Evolutionary conservation across 257 asterid genomes (phyloP), one percentile per base, ranked within the genome.

Genomic region (Solanum peruvianum): DNA sequence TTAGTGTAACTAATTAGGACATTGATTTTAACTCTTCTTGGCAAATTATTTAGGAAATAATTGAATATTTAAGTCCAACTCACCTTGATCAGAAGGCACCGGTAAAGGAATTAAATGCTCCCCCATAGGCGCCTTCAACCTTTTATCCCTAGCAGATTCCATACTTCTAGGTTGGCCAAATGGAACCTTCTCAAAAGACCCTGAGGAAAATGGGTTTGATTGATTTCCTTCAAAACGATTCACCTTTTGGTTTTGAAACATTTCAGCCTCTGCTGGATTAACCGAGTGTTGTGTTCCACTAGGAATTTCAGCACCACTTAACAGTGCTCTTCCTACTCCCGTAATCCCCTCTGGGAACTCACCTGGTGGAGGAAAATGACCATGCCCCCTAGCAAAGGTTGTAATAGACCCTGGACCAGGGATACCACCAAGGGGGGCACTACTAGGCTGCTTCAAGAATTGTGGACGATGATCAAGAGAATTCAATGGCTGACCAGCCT

Each of bases 51-150:
- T 13, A 15, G 52, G 44, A 84, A 71, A 66, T 83, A 33, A 47
- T 15, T 23, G 58, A 33, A 66, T 21, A 76, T 5, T 21, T 45
- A 21, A 42, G 86, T 44, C 70, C 25, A 86, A 87, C 82, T 87
- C 76, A 96, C 98, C 96, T 92, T 91, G 97, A 86, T 93, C 95
- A 77, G 52, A 85, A 84, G 88, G 86, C 89, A 87, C 89, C 9
- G 91, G 87, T n/a, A 89, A 92, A 77, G 93, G 87, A 90, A 89
- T 90, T 82, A 85, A 60, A 83, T 87, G 92, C 88, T 92, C 96
- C 86, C 89, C 88, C 45, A 92, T 83, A 20, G 91, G 27, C 44
- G 91, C 84, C 91, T 86, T 95, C 80, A 89, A 87, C 89, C 92
- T 92, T 87, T 90, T 95, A 84, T 90, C 95, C 88, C 90, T 91